Conservation (phyloP, 345 rosid species). For the Gossypium herbaceum region DNA sequence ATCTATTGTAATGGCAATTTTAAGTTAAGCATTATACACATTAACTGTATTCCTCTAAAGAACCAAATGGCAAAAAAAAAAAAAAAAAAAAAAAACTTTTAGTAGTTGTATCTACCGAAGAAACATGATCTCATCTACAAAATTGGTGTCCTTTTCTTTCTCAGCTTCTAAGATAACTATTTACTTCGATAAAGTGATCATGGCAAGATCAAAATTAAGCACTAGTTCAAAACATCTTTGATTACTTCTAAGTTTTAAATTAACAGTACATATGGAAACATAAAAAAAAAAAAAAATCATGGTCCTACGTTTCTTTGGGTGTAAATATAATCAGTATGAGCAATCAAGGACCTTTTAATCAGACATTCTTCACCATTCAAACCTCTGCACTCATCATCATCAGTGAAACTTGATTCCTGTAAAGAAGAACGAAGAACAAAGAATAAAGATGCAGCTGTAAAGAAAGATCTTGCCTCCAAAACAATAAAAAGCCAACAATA, state of each 20-base stretch:
- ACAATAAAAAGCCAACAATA: background rate
- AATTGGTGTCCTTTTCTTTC: too few species aligned
- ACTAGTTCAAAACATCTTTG: background rate
- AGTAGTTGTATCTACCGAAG: too few species aligned
- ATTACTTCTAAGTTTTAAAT: background rate
- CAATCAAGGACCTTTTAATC: constrained; percentile 35
- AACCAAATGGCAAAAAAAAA: too few species aligned
- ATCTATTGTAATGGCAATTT: too few species aligned
- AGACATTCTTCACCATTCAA: constrained; percentile 41
- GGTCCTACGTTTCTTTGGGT: constrained; percentile 37
- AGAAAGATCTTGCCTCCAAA: background rate
- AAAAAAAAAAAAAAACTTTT: too few species aligned
- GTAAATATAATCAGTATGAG: constrained; percentile 55
- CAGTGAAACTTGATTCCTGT: constrained; percentile 27
- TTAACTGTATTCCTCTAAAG: too few species aligned
- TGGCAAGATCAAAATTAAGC: too few species aligned
- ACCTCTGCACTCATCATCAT: constrained; percentile 31
- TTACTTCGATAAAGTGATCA: too few species aligned
- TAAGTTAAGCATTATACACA: too few species aligned
- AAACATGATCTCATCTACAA: too few species aligned
- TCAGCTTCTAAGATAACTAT: too few species aligned
- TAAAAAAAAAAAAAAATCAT: background rate
- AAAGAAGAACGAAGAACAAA: background rate
- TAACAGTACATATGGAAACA: background rate
- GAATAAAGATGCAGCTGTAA: background rate